phyloP scores from a whole-genome alignment of 352 stramenopile genomes.

The Phytophthora colocasiae region DNA sequence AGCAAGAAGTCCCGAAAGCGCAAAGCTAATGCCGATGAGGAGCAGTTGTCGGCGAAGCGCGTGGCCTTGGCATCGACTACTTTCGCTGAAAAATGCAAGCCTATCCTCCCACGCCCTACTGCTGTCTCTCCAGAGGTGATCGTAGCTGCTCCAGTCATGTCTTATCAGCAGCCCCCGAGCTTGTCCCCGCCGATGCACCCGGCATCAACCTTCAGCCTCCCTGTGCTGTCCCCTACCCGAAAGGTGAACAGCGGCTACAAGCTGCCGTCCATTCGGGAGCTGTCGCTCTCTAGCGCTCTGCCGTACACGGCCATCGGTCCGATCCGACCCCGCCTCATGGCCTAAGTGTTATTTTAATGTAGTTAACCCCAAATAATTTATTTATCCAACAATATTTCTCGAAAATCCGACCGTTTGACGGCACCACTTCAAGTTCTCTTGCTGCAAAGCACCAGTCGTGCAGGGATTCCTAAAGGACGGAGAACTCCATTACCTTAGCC shows the following conservation, averaged over 20 bases:
- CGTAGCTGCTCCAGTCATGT: slow-evolving; percentile 11
- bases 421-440: slow-evolving; percentile 30
- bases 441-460: not conserved
- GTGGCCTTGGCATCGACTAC: slow-evolving; percentile 20
- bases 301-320: slow-evolving; percentile 26
- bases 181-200: slow-evolving; percentile 34
- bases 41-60: slow-evolving; percentile 52
- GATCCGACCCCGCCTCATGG: slow-evolving; percentile 52
- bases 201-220: slow-evolving; percentile 34
- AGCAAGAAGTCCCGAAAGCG: slow-evolving; percentile 88
- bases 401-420: too few relatives aligned
- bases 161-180: slow-evolving; percentile 22
- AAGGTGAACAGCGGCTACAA: slow-evolving; percentile 55
- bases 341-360: slow-evolving; percentile 42
- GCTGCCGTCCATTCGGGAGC: slow-evolving; percentile 62
- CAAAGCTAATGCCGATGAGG: slow-evolving; percentile 41
- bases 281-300: slow-evolving; percentile 46
- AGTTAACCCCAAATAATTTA: slow-evolving; percentile 28
- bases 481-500: too few relatives aligned
- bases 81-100: slow-evolving; percentile 70
- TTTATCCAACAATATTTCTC: too few relatives aligned
- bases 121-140: not conserved
- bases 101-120: slow-evolving; percentile 60
- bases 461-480: not conserved
- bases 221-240: slow-evolving; percentile 50